Base-by-base conservation (phyloP, 2,329 filamentous ascomycete species). In the Passalora sequoiae region DNA sequence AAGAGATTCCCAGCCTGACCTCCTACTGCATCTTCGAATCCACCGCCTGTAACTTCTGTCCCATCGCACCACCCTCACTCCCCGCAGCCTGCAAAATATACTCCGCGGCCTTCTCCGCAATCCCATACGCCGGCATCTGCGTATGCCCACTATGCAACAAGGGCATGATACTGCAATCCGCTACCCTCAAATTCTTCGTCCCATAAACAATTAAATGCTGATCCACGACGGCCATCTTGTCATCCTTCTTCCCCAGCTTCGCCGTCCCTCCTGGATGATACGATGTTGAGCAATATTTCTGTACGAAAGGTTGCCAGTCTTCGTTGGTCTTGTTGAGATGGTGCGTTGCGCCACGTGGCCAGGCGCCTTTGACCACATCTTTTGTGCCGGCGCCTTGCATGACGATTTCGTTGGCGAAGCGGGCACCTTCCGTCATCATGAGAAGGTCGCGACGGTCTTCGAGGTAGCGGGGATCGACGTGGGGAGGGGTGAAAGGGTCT, bases 351-450 rank as follows among this genome's bases (percentile, higher is more conserved):
- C 71, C 65, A 2, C 49, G 38, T 10, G 79, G 79, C 78, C 79
- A 83, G 8, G 74, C 72, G 0, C 78, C 78, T 54, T 78, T 78
- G 9, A 81, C 69, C 4, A 82, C 65, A 41, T 74, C 70, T 59
- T 71, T 78, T 1, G 79, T 83, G 0, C 75, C 78, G 1, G 66
- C 65, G 0, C 78, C 79, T 12, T 75, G 64, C 58, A 72, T 75
- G 19, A 80, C 69, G 47, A 82, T 75, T 59, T 83, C 78, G 50
- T 82, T 81, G 0, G 69, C 77, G 35, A 74, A 75, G 2, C 69
- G 68, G 33, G 76, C 80, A 0, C 73, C 79, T 56, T 82, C 79
- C 2, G 68, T 73, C 40, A 82, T 57, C 4, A 82, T 76, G 13
- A 81, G 64, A 29, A 81, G 55, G 49, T 83, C 79, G 7, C 81